Conservation (phyloP, 305 asterid genomes). For the Fraxinus nigra region DNA sequence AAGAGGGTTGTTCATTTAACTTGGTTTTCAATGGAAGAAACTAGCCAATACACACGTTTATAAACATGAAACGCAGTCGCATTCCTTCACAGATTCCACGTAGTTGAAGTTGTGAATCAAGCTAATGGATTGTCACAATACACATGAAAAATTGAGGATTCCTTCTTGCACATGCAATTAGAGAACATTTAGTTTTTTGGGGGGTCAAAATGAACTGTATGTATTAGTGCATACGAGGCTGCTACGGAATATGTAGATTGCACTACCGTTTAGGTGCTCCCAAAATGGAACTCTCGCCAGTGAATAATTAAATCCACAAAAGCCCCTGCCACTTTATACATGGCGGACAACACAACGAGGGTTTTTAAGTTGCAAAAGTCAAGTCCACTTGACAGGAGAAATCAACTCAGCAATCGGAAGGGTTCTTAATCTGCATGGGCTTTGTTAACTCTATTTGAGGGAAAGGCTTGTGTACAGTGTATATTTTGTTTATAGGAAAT, state of each 20-base stretch:
- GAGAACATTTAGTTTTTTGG: neutral
- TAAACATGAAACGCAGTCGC: neutral
- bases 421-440: neutral
- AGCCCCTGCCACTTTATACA: neutral
- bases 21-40: neutral
- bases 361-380: neutral
- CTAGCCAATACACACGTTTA: neutral
- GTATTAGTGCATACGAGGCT: neutral
- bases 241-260: neutral
- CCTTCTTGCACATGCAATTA: neutral
- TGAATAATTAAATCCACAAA: neutral
- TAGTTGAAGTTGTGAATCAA: neutral
- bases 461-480: neutral
- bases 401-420: neutral
- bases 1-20: neutral
- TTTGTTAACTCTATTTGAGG: neutral
- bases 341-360: neutral
- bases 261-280: neutral
- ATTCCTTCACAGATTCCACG: neutral
- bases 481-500: neutral
- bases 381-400: neutral
- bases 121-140: neutral
- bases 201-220: neutral
- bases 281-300: neutral
- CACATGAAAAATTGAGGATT: neutral